Conservation (phyloP, 202 grass and related monocot species). For the Elaeis oleifera region DNA sequence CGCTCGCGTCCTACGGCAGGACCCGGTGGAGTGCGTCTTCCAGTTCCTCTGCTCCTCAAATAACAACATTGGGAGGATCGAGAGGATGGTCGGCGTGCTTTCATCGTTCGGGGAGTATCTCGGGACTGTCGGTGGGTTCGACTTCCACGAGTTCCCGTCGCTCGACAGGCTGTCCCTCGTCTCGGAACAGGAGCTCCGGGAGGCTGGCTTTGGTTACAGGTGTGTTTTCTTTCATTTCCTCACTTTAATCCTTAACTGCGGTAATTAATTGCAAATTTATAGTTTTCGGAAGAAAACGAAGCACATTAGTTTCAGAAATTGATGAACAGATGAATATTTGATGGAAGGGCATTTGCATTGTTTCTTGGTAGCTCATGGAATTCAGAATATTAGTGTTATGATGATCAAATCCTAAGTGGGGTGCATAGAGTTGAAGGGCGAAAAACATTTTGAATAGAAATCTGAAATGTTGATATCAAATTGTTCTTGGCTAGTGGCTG, state of each 20-base stretch:
- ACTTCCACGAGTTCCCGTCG: conserved; percentile 69
- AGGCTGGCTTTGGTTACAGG: conserved; percentile 85
- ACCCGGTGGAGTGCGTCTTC: conserved; percentile 81
- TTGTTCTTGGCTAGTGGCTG: too few species aligned
- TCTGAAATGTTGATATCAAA: too few species aligned
- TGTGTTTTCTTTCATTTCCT: conserved; percentile 29
- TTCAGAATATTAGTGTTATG: too few species aligned
- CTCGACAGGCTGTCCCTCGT: conserved; percentile 52
- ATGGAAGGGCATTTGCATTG: too few species aligned
- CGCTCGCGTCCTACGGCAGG: conserved; percentile 73
- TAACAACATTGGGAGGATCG: conserved; percentile 85
- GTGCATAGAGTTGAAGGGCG: too few species aligned
- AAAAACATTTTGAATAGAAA: too few species aligned
- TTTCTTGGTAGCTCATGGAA: too few species aligned
- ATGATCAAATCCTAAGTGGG: too few species aligned
- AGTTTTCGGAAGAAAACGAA: too few species aligned
- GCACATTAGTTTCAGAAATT: too few species aligned
- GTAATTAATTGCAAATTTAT: neutral
- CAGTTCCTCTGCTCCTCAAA: conserved; percentile 99
- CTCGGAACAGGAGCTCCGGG: conserved; percentile 69
- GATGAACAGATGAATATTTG: too few species aligned
- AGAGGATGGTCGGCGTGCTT: conserved; percentile 84
- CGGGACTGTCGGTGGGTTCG: conserved; percentile 56
- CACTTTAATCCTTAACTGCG: neutral
- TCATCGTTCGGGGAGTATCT: conserved; percentile 54